Evolutionary conservation across 2,329 filamentous ascomycete species (phyloP), one percentile per base, ranked within the genome.

Genomic region (Xylariaceae sp.): DNA sequence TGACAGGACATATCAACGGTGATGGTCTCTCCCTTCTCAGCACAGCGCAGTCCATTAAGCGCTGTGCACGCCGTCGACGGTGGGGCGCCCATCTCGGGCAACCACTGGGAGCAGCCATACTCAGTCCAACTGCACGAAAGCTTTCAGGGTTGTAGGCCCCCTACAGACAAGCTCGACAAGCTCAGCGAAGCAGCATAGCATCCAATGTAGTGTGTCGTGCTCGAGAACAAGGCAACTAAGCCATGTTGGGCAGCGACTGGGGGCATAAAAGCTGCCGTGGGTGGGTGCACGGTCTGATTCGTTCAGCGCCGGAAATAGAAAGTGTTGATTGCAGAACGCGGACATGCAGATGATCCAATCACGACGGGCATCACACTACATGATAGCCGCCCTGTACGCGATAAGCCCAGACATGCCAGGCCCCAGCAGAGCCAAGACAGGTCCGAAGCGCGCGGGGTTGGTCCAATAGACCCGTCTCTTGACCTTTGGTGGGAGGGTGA

Each of bases 291-390:
- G 46, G 26, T 55, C 49, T 65, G 63, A 67, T 66, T 67, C 60
- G 65, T 18, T 56, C 53, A 40, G 57, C 53, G 39, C 30, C 58
- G n/a, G 60, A 61, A 63, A 63, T 64, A 64, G 63, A 56, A 59
- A 39, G 43, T n/a, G 57, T 59, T 57, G 48, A 51, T 55, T 63
- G 62, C 63, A 64, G 60, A 50, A 42, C 52, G 46, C 39, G 57
- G 29, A 30, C 52, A 48, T 41, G 15, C 41, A 46, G 30, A 29
- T 47, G 49, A 45, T 8, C 65, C 65, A 67, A 67, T 67, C 63
- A 66, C 18, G 40, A 9, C 37, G 8, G 48, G 55, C 32, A 66
- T 67, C 65, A 67, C 65, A 66, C 52, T 52, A 61, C 39, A 37
- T 20, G 15, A 32, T 45, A 45, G 60, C 56, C 61, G 61, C 61